A percentile compares a stretch with the other conserved stretches of the same genome.
Evolutionary conservation across 2,329 filamentous ascomycete species (phyloP).

Genomic region (Didymella arachidicola): DNA sequence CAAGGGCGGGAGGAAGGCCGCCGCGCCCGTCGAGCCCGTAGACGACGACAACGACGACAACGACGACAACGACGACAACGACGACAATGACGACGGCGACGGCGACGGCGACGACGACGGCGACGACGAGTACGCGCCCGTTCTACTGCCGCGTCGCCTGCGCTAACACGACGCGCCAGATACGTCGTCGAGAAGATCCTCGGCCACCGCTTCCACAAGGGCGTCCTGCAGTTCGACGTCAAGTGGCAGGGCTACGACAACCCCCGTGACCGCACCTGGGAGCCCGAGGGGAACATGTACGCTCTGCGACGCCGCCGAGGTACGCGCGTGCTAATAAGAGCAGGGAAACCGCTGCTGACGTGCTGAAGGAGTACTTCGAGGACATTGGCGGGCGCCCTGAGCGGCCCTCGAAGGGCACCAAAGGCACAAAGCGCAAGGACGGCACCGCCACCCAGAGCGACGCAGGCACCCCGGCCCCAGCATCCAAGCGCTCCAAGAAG

Average conservation of each 20-base stretch:
- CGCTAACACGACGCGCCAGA: conserved; percentile 54
- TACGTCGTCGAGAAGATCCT: conserved; percentile 79
- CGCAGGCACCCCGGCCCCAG: conserved; percentile 33
- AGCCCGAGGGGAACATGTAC: conserved; percentile 76
- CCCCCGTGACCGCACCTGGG: conserved; percentile 77
- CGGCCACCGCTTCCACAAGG: conserved; percentile 63
- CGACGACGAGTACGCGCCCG: conserved; percentile 56
- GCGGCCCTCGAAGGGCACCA: conserved; percentile 63
- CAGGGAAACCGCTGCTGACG: conserved; percentile 54
- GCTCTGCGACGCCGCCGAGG: conserved; percentile 26
- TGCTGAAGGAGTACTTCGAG: conserved; percentile 70
- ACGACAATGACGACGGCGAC: conserved; percentile 47
- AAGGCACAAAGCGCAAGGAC: conserved; percentile 62
- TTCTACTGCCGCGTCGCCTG: conserved; percentile 1
- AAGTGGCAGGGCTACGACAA: conserved; percentile 84
- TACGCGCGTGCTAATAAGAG: conserved; percentile 8
- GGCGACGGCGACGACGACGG: conserved; percentile 41
- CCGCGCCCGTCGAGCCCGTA: conserved; percentile 26
- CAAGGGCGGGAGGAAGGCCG: conserved; percentile 23
- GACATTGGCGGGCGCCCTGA: conserved; percentile 69
- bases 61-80: conserved; percentile 51
- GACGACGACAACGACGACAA: conserved; percentile 24
- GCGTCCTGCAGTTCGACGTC: conserved; percentile 66
- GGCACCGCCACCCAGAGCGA: conserved; percentile 39
- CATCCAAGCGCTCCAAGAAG: conserved; percentile 45